Evolutionary conservation across 2,329 filamentous ascomycete genomes (phyloP), one percentile per base, ranked within the genome.

Genomic region (Nothophaeocryptopus gaeumannii): DNA sequence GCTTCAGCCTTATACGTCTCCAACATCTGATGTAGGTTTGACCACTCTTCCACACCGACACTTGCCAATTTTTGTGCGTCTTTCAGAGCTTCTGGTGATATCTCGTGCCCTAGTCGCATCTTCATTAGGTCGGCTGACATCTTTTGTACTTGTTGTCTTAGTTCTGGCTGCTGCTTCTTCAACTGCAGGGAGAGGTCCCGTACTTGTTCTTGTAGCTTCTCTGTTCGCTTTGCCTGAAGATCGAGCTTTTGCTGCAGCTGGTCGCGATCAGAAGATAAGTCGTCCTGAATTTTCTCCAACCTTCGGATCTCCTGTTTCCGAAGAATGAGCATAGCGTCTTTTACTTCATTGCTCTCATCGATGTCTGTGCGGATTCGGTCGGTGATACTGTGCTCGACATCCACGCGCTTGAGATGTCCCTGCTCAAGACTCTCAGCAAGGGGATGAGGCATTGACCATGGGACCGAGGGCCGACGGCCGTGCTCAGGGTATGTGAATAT

Each of bases 401-500:
- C 56, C 8, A 62, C 39, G 5, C 47, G 53, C 43, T 54, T 52
- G 30, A 62, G 50, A n/a, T 55, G 30, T 11, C 50, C 43, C 14
- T 47, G 49, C 35, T 56, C 47, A 3, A 62, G 50, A 14, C 36
- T 54, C 5, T 47, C 37, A 9, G 54, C 58, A 5, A 60, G 53
- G 29, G 56, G 58, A 30, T 60, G 56, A 8, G 49, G 49, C 49
- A 47, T 46, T 15, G 50, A 34, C 38, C 39, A 47, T 11, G 31
- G 34, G 5, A 16, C 30, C 1, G 47, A 53, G 2, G 58, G 56
- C 12, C 55, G 46, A 8, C 47, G 45, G 9, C 43, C 40, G 10
- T 35, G 37, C n/a, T 31, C 30, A 7, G 60, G 60, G 34, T 63
- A 57, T 1, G 59, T 64, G 49, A 64, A 62, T 40, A 64, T 47